Base-by-base conservation (phyloP, 2,329 filamentous ascomycete species). In the Aspergillus viridinutans region DNA sequence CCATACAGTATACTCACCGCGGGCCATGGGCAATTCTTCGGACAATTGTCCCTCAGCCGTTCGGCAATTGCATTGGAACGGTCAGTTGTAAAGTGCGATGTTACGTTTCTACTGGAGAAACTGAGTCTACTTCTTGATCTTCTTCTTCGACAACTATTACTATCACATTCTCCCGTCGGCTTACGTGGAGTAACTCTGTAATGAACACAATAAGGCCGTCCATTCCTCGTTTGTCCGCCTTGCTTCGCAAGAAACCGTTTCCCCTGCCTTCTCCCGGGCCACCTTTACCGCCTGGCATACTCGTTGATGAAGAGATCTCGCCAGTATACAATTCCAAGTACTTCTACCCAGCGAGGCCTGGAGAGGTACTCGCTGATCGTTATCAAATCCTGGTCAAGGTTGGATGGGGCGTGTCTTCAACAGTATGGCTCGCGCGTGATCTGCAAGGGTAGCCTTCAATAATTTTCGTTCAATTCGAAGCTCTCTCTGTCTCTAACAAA, bases 401-500 rank as follows among this genome's bases (percentile, higher is more conserved):
- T 7, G 76, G 76, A 9, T 79, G 63, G 62, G 76, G 77, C 23
- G 63, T 64, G 17, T 71, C 66, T 6, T 79, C 75, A 4, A 80
- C 76, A 0, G 74, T 78, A 20, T 80, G 76, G 76, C 67, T 80
- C 14, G 75, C 74, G 4, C 69, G 67, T 32, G 71, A 78, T 59
- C 55, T 76, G 8, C 60, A 63, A 42, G 49, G 55, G 61, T 63
- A 63, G 38, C 38, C 38, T 42, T n/a, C n/a, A n/a, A n/a, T n/a
- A n/a, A n/a, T n/a, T n/a, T n/a, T 42, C 21, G 6, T 43, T 21
- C 0, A 21, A 20, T 43, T 43, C 6, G 10, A 43, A 21, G 40
- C n/a, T 20, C 17, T 10, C 54, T 51, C 38, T 57, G 8, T 61
- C 49, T 66, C 65, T 71, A 58, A 67, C 58, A 66, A 62, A 54